Base-by-base conservation (phyloP, 2,329 filamentous ascomycete species). In the Calonectria crousiana region DNA sequence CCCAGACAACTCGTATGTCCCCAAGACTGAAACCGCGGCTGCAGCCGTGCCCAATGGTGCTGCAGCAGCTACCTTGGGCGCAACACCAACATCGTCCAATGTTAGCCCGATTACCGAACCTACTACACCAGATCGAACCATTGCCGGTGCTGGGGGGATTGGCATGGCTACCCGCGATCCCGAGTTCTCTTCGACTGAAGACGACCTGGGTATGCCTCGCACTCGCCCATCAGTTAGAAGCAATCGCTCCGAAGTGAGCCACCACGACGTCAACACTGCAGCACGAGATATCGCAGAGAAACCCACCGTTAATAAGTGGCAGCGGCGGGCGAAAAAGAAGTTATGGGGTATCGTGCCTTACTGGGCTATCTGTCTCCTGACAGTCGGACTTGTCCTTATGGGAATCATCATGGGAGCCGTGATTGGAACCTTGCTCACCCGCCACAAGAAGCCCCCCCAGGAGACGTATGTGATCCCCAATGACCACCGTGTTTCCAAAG, bases 1-100 rank as follows among this genome's bases (percentile, higher is more conserved):
- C 84, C 95, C 96, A 3, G 94, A 97, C 67, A 93, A 95, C 71
- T 87, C 87, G 0, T 93, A 85, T 84, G 90, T 82, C 16, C 78
- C 79, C 11, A 81, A 79, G 62, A 53, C 77, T 4, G 52, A 72
- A 28, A 70, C 74, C 6, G 58, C 74, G 47, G 67, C 75, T 68
- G 30, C 69, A 38, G 23, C 56, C 2, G 34, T n/a, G 44, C 16
- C 72, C 3, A 71, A 76, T 26, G 49, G 75, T 34, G 69, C 76
- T 28, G 68, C 78, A 30, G 8, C 38, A 6, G 16, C 3, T 11
- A 3, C 32, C 58, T 26, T 56, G 67, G 67, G 14, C 6, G 60
- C 64, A 16, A 53, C 34, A 18, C 53, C 36, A 56, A 34, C 73
- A 13, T 64, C 18, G 11, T 52, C 65, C 9, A 53, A 49, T 14